Evolutionary conservation across 1,284 basidiomycete genomes (phyloP).

Genomic region (Quambalaria eucalypti): DNA sequence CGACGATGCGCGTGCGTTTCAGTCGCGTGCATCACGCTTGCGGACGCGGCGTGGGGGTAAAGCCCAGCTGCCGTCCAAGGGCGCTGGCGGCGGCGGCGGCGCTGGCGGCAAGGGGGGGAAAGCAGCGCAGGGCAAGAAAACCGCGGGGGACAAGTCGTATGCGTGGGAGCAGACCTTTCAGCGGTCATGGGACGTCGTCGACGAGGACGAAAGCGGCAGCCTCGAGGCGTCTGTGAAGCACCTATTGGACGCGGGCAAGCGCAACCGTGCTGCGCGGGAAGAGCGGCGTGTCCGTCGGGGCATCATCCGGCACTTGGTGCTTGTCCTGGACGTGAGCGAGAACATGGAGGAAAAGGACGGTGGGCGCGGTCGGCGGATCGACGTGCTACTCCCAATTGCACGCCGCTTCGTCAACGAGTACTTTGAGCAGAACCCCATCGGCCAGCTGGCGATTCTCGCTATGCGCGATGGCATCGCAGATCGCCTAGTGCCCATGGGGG

Average conservation of each 20-base stretch:
- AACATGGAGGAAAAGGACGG: slow-evolving; percentile 91
- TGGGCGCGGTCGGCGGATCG: slow-evolving; percentile 61
- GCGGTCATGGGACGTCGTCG: slow-evolving; percentile 89
- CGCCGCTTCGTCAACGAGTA: slow-evolving; percentile 81
- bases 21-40: background rate
- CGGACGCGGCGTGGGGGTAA: background rate
- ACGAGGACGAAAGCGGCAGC: slow-evolving; percentile 88
- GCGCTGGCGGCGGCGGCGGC: background rate
- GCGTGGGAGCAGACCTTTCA: slow-evolving; percentile 94
- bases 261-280: slow-evolving; percentile 51
- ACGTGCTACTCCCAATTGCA: slow-evolving; percentile 6
- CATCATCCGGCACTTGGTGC: slow-evolving; percentile 87
- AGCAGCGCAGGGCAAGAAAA: slow-evolving; percentile 6
- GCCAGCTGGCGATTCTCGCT: slow-evolving; percentile 56
- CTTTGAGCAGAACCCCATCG: slow-evolving; percentile 98
- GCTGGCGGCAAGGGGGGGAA: slow-evolving; percentile 1
- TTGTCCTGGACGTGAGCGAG: slow-evolving; percentile 78
- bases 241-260: slow-evolving; percentile 70
- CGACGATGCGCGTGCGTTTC: background rate
- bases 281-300: slow-evolving; percentile 61
- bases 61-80: background rate
- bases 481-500: slow-evolving; percentile 57
- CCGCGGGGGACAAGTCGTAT: slow-evolving; percentile 51
- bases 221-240: slow-evolving; percentile 81
- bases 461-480: slow-evolving; percentile 44